These are phyloP conservation scores for Pestalotiopsis fici DNA, from an alignment of 2,329 filamentous ascomycete species.

Conservation along the genomic window DNA sequence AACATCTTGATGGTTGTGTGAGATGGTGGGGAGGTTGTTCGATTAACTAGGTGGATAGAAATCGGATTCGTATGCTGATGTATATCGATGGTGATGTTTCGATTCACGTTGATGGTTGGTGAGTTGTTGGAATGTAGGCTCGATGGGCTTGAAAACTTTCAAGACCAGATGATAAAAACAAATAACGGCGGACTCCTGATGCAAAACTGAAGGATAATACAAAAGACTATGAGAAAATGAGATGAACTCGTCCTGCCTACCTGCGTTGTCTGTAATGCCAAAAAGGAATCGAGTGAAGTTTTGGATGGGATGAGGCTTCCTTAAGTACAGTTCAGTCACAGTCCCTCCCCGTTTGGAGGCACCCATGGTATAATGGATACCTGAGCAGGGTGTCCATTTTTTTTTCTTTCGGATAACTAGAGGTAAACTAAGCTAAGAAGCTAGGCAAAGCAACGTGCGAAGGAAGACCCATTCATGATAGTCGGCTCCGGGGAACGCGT, in stretches of 20 bases:
- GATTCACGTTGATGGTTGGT: not conserved
- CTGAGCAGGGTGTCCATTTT: not conserved
- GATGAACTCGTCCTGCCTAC: constrained; percentile 10
- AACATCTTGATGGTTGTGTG: constrained; percentile 42
- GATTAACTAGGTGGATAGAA: not conserved
- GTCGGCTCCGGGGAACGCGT: not conserved
- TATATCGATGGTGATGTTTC: not conserved
- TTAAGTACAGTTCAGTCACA: constrained; percentile 8
- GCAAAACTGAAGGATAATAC: constrained; percentile 5
- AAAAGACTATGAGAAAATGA: constrained; percentile 4
- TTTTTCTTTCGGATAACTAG: not conserved
- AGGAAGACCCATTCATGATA: not conserved
- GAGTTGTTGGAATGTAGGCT: not conserved
- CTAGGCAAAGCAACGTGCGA: not conserved
- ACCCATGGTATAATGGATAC: not conserved
- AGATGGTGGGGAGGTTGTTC: not conserved
- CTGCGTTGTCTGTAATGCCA: not conserved
- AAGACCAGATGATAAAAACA: not conserved
- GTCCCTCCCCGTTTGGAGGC: not conserved
- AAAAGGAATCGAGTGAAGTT: not conserved
- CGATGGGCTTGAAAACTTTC: not conserved
- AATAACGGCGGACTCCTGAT: not conserved
- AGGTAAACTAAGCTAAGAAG: not conserved
- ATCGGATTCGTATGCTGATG: not conserved
- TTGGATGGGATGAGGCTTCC: constrained; percentile 2